Percentiles rank a stretch among this genome's conserved stretches.
Conservation (phyloP, 805 yeast genomes). For the Candida pseudofarinosa region DNA sequence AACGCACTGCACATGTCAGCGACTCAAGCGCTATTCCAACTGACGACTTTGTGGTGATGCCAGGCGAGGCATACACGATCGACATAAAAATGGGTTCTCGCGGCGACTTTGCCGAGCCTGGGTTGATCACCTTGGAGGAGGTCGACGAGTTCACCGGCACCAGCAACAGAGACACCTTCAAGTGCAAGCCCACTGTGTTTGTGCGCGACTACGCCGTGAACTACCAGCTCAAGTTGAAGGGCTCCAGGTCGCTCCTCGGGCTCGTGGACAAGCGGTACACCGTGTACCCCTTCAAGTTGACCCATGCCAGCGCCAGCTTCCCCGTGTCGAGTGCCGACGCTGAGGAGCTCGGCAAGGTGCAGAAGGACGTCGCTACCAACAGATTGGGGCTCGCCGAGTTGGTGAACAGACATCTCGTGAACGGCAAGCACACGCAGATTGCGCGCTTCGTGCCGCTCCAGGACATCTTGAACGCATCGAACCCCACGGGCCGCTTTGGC, state of each 20-base stretch:
- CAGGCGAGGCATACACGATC: constrained; percentile 84
- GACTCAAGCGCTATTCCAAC: constrained; percentile 61
- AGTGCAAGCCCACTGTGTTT: constrained; percentile 65
- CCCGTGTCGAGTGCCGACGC: constrained; percentile 43
- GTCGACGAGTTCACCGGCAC: constrained; percentile 63
- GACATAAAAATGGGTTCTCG: constrained; percentile 80
- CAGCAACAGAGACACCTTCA: constrained; percentile 49
- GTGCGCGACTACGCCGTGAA: constrained; percentile 84
- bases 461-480: constrained; percentile 56
- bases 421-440: constrained; percentile 65
- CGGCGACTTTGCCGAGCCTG: constrained; percentile 50
- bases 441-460: constrained; percentile 73
- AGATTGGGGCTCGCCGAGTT: constrained; percentile 80
- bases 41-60: constrained; percentile 62
- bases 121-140: constrained; percentile 64
- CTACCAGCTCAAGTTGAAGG: constrained; percentile 70
- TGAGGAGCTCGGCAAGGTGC: constrained; percentile 32
- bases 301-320: constrained; percentile 61
- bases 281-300: constrained; percentile 88
- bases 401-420: constrained; percentile 72
- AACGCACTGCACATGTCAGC: constrained; percentile 11
- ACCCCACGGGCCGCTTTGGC: constrained; percentile 65
- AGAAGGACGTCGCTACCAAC: constrained; percentile 54
- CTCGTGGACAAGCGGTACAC: constrained; percentile 70
- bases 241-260: constrained; percentile 66